These are phyloP conservation scores for Chaetomiaceae sp. DNA, from an alignment of 2,329 filamentous ascomycete species.

Conservation along the genomic window DNA sequence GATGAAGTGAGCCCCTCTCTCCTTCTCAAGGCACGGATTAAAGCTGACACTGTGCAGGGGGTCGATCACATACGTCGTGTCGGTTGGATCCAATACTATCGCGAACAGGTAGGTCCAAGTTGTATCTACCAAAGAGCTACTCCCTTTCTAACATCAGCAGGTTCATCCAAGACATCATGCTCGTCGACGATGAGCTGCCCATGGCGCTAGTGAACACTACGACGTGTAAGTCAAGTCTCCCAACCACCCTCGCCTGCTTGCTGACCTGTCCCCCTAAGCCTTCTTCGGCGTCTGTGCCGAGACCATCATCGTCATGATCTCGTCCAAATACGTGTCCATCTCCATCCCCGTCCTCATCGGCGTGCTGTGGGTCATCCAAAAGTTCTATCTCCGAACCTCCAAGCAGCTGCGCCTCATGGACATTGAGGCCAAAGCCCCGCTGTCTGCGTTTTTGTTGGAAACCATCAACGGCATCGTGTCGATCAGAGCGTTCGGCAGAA, in stretches of 20 bases:
- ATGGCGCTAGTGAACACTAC: constrained; percentile 82
- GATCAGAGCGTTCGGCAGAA: not conserved
- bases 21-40: too few species aligned
- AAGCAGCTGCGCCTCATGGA: not conserved
- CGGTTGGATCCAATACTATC: constrained; percentile 6
- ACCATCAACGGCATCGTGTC: not conserved
- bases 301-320: constrained; percentile 14
- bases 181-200: constrained; percentile 92
- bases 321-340: not conserved
- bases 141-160: not conserved
- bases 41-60: not conserved
- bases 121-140: not conserved
- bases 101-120: constrained; percentile 12
- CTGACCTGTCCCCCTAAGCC: too few species aligned
- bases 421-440: not conserved
- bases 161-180: constrained; percentile 55
- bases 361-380: not conserved
- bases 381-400: not conserved
- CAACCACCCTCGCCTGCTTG: not conserved
- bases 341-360: not conserved
- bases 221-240: not conserved
- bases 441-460: not conserved
- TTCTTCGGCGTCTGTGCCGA: constrained; percentile 12
- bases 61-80: constrained; percentile 11
- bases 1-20: not conserved